Evolutionary conservation across 495 filamentous ascomycete genomes (phyloP).

Genomic region (Aspergillus diversus): DNA sequence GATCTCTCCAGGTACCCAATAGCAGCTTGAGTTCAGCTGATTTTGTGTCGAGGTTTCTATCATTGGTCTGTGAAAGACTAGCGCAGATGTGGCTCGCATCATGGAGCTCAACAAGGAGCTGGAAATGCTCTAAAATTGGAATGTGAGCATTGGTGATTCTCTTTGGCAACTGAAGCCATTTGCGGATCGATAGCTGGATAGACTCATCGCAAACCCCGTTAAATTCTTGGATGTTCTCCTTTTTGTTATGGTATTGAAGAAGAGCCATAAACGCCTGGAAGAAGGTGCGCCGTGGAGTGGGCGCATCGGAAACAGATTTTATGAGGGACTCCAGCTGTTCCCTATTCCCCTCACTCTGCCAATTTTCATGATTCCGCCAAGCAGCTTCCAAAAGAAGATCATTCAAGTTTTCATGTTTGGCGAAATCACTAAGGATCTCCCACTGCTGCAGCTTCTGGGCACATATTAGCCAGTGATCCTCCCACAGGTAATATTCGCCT

Average conservation of each 20-base stretch:
- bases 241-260: conserved; percentile 87
- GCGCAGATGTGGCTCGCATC: conserved; percentile 95
- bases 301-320: conserved; percentile 95
- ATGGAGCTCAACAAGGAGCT: conserved; percentile 96
- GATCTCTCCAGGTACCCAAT: conserved; percentile 92
- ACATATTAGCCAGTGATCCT: conserved; percentile 98
- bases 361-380: conserved; percentile 92
- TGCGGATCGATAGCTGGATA: conserved; percentile 93
- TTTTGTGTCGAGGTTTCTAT: conserved; percentile 85
- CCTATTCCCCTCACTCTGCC: conserved; percentile 80
- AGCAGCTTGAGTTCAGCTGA: conserved; percentile 94
- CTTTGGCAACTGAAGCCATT: conserved; percentile 95
- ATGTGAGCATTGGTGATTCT: conserved; percentile 95
- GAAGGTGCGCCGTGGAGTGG: conserved; percentile 89
- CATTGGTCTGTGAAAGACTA: conserved; percentile 83
- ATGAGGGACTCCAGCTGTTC: conserved; percentile 89
- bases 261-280: conserved; percentile 98
- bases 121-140: conserved; percentile 94
- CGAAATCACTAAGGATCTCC: conserved; percentile 95
- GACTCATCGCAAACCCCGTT: conserved; percentile 90
- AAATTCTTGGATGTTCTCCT: conserved; percentile 79
- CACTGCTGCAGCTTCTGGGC: conserved; percentile 98
- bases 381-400: conserved; percentile 94
- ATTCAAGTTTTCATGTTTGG: conserved; percentile 99
- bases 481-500: conserved; percentile 98